A percentile compares a stretch with the other conserved stretches of the same genome.
Evolutionary conservation across 768 basidiomycete genomes (phyloP).

Genomic region (Lactarius deliciosus): DNA sequence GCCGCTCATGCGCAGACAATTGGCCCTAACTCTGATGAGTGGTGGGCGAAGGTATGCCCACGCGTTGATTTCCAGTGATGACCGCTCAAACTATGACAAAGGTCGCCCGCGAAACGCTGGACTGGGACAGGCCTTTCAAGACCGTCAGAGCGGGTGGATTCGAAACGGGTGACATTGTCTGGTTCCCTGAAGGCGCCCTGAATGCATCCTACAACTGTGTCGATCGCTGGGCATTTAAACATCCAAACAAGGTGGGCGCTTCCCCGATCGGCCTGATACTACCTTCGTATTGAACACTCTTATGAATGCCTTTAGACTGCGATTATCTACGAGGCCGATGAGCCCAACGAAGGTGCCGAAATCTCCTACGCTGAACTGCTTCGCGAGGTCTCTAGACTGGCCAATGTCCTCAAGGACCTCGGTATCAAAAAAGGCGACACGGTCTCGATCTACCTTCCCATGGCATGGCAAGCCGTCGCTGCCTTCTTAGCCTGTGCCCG

Average conservation of each 20-base stretch:
- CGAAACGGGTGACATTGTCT: constrained; percentile 80
- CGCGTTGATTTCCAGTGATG: neutral
- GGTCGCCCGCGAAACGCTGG: constrained; percentile 71
- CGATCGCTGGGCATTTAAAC: constrained; percentile 90
- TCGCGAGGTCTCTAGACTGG: constrained; percentile 83
- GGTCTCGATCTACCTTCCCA: constrained; percentile 89
- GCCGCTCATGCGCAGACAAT: constrained; percentile 66
- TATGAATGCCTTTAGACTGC: constrained; percentile 56
- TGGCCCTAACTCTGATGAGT: constrained; percentile 74
- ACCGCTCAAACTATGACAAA: constrained; percentile 32
- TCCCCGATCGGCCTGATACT: constrained; percentile 6
- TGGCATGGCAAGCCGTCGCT: constrained; percentile 94
- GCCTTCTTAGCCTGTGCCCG: constrained; percentile 98
- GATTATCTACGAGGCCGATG: constrained; percentile 98
- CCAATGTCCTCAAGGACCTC: constrained; percentile 86
- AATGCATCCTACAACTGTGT: constrained; percentile 98
- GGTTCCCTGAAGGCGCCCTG: constrained; percentile 94
- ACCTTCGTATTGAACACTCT: neutral
- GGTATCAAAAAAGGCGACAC: constrained; percentile 96
- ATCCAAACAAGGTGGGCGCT: constrained; percentile 68
- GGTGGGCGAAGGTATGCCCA: constrained; percentile 75
- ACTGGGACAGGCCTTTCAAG: constrained; percentile 89
- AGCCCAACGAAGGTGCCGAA: constrained; percentile 74
- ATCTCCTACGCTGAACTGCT: constrained; percentile 85
- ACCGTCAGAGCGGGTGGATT: constrained; percentile 85